Conservation (phyloP, 2,329 filamentous ascomycete species). For the Taxawa tesnikishii region DNA sequence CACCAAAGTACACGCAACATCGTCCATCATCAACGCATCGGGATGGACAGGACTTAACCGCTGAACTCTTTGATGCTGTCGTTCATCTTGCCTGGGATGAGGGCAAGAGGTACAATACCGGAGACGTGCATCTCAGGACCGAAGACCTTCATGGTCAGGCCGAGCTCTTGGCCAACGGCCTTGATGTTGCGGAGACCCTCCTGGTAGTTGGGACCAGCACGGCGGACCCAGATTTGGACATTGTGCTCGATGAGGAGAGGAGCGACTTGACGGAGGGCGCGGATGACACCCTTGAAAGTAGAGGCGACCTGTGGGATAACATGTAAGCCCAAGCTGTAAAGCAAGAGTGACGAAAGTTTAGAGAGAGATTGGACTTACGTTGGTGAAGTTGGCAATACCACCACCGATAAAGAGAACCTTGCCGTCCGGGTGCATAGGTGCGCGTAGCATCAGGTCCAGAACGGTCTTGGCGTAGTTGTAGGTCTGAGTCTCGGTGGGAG, state of each 20-base stretch:
- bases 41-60: slow-evolving; percentile 23
- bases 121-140: slow-evolving; percentile 79
- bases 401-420: slow-evolving; percentile 99
- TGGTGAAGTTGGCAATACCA: slow-evolving; percentile 99
- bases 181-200: slow-evolving; percentile 99
- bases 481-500: slow-evolving; percentile 95
- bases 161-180: slow-evolving; percentile 83
- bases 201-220: slow-evolving; percentile 95
- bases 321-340: slow-evolving; percentile 1
- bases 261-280: slow-evolving; percentile 82
- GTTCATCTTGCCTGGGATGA: slow-evolving; percentile 47
- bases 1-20: neutral
- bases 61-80: slow-evolving; percentile 50
- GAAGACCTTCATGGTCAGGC: slow-evolving; percentile 87
- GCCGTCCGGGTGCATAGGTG: slow-evolving; percentile 72
- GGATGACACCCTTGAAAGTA: slow-evolving; percentile 99
- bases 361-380: slow-evolving; percentile 38
- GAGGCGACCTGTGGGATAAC: slow-evolving; percentile 50
- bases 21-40: neutral
- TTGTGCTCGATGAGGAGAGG: slow-evolving; percentile 87
- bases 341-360: neutral
- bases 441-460: slow-evolving; percentile 91
- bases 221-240: slow-evolving; percentile 90
- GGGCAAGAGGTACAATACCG: slow-evolving; percentile 88
- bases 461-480: slow-evolving; percentile 98